Base-by-base conservation (phyloP, 1,139 yeast species). In the Yueomyces sp. region DNA sequence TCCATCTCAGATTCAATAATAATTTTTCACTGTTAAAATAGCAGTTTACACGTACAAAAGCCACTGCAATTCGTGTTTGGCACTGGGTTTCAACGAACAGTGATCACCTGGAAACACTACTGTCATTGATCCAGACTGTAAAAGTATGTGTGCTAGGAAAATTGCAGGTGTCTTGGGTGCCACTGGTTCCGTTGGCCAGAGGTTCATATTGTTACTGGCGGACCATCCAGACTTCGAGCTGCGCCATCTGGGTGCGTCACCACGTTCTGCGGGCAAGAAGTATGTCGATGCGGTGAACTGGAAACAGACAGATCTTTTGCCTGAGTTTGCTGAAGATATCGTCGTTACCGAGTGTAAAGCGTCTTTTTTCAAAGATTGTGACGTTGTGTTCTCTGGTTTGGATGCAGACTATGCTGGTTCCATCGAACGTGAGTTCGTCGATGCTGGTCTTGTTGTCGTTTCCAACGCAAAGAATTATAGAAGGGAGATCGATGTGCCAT, bases 401-500 rank as follows among this genome's bases (percentile, higher is more conserved):
- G 99, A 91, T 59, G 76, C 95, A 32, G 96, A 86, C 54, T 82
- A 74, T 46, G 99, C 98, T 40, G 98, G 97, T 38, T 80, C 81
- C 36, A 83, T 91, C 50, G 98, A 91, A 67, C 76, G 76, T 60
- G 89, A 75, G 41, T 87, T 91, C 59, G 80, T 75, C 40, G 87
- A 79, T 41, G 77, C 78, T 39, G 97, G 97, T 4, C 66, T 85
- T 42, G 82, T 80, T 27, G 85, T 91, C 44, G 75, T 91, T 46
- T 89, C 97, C 47, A 91, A 91, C 63, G 98, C 99, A 43, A 91
- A 89, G 62, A 91, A 91, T 72, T 87, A 87, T 69, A 80, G 99
- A 70, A 78, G 96, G 63, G 86, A 72, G 40, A 73, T 78, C 2
- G 80, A 77, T 50, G 98, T 91, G 35, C 99, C 99, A 27, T 74